Percentiles rank a stretch among this genome's conserved stretches.
These are phyloP conservation scores for Podila clonocystis DNA, from an alignment of 192 early-diverging fungal species.

Conservation along the genomic window DNA sequence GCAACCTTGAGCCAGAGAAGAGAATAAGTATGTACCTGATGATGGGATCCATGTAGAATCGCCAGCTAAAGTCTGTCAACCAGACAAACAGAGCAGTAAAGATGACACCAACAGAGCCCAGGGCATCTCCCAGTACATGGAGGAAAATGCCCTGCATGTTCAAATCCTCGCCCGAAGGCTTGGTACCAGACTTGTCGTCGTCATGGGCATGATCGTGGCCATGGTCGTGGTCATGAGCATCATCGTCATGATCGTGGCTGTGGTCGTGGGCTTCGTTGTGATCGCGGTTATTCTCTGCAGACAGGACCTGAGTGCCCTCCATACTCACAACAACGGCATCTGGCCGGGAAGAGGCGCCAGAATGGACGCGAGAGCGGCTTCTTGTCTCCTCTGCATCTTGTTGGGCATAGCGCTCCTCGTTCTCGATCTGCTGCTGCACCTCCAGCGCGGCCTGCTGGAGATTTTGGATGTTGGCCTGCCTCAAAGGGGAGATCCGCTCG, in stretches of 20 bases:
- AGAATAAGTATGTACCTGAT: constrained; percentile 56
- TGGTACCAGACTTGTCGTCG: constrained; percentile 22
- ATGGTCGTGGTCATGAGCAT: constrained; percentile 43
- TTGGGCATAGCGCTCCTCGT: constrained; percentile 5
- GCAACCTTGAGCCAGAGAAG: background rate
- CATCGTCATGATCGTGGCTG: constrained; percentile 8
- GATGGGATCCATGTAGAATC: constrained; percentile 87
- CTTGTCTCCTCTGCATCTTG: background rate
- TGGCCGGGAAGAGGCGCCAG: background rate
- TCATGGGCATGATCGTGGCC: constrained; percentile 50
- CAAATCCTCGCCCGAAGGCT: constrained; percentile 55
- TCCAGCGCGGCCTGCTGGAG: constrained; percentile 28
- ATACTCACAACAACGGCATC: constrained; percentile 14
- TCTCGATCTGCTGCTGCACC: constrained; percentile 34
- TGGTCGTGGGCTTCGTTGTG: background rate
- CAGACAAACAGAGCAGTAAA: constrained; percentile 81
- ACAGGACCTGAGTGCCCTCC: background rate
- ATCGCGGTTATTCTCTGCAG: background rate
- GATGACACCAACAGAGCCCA: constrained; percentile 91
- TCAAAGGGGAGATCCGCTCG: constrained; percentile 33
- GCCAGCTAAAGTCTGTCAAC: constrained; percentile 72
- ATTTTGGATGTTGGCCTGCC: constrained; percentile 23
- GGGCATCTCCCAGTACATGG: constrained; percentile 90
- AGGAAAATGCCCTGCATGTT: constrained; percentile 81
- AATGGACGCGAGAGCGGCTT: background rate